Percentiles rank a stretch among this genome's conserved stretches.
These are phyloP conservation scores for Neospermospora avenae DNA, from an alignment of 2,329 filamentous ascomycete species.

Conservation along the genomic window DNA sequence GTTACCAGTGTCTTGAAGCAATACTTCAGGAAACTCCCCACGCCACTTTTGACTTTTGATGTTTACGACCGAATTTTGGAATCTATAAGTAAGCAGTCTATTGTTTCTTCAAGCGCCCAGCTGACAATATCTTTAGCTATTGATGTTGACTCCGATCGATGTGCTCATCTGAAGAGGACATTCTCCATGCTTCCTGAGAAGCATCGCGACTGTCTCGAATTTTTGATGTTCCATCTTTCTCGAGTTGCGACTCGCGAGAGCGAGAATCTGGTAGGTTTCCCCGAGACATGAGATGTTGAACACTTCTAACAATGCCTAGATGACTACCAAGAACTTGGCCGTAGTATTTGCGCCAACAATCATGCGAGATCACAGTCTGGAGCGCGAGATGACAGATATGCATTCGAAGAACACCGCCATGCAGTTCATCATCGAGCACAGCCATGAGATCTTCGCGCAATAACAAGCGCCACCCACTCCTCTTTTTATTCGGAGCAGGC, in stretches of 20 bases:
- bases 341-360: constrained; percentile 98
- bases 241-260: constrained; percentile 78
- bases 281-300: constrained; percentile 27
- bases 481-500: constrained; percentile 2
- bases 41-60: constrained; percentile 84
- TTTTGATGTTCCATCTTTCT: constrained; percentile 88
- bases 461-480: background rate
- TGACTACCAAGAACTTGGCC: constrained; percentile 94
- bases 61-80: constrained; percentile 89
- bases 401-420: constrained; percentile 88
- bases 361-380: constrained; percentile 85
- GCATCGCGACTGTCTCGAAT: constrained; percentile 87
- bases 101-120: background rate
- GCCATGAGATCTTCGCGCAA: constrained; percentile 68
- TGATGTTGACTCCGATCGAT: constrained; percentile 62
- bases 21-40: constrained; percentile 92
- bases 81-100: constrained; percentile 59
- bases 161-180: constrained; percentile 67
- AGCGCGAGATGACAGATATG: constrained; percentile 95
- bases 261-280: constrained; percentile 71
- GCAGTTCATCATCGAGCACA: constrained; percentile 91
- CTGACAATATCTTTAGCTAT: constrained; percentile 49
- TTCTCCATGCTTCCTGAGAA: constrained; percentile 76
- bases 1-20: constrained; percentile 96
- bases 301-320: constrained; percentile 45